Base-by-base conservation (phyloP, 345 rosid species). In the Hypericum perforatum region DNA sequence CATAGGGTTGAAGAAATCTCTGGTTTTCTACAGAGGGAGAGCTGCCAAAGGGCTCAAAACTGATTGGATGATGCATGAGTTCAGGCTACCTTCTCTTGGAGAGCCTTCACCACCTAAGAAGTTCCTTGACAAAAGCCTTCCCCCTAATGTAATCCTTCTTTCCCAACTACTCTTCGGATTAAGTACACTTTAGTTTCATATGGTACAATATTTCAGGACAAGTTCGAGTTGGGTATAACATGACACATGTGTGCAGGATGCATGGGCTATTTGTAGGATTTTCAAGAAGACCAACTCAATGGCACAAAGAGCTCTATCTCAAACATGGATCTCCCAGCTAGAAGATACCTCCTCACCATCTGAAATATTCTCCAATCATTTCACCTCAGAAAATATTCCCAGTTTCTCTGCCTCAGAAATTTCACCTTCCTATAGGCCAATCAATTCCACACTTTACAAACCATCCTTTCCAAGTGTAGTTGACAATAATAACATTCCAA, bases 61-160 rank as follows among this genome's bases (percentile, higher is more conserved):
- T 3, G 98, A 91, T 57, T 91, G 96, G 98, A 91, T 91, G 98
- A 91, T 91, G 98, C 98, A 91, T n/a, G 98, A 91, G 53, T 91
- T 87, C 54, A 87, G 95, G 9, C 77, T 91, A 38, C 98, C 98
- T 62, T 76, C 98, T 39, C 54, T 78, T 7, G 42, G 69, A 0
- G 85, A 77, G 45, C 73, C 86, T 9, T 60, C 71, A 7, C 79
- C 75, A 2, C 68, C 78, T 0, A 83, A 74, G 68, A 80, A 76
- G 69, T 41, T 73, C 62, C 66, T 74, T 4, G 82, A 81, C 59
- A 87, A 71, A 72, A 76, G 62, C 70, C 60, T 85, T 37, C 88
- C 94, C 55, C 67, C 85, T 11, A 78, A 68, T 57, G 98, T 91
- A 78, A 54, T 22, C 32, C 32, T 22, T 22, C 32, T 22, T 22